Conservation (phyloP, 2,329 filamentous ascomycete genomes). For the Bipolaris oryzae region DNA sequence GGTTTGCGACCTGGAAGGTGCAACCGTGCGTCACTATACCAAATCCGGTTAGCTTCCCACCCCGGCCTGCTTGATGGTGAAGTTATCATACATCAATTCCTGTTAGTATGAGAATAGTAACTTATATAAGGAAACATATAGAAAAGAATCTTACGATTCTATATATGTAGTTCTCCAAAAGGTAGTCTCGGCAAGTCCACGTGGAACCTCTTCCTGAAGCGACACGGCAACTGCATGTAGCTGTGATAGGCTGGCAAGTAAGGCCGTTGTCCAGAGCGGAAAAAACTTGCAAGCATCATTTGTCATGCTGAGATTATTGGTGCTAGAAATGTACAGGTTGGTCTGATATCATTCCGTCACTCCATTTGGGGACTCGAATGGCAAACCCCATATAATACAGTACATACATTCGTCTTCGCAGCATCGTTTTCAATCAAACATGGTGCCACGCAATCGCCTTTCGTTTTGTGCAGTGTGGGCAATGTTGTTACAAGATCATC, state of each 20-base stretch:
- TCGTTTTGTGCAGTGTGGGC: not conserved
- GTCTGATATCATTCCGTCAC: not conserved
- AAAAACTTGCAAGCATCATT: not conserved
- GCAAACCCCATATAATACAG: slow-evolving; percentile 11
- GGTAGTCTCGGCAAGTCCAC: too few relatives aligned
- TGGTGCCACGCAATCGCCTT: not conserved
- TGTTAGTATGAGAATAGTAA: not conserved
- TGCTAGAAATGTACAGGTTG: not conserved
- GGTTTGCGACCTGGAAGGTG: slow-evolving; percentile 32
- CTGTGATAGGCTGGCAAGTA: not conserved
- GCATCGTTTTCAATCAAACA: not conserved
- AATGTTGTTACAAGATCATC: slow-evolving; percentile 14
- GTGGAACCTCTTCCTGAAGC: not conserved
- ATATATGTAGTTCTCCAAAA: too few relatives aligned
- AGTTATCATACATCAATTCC: not conserved
- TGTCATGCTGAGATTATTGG: not conserved
- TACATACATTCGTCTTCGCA: slow-evolving; percentile 2
- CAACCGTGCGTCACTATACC: slow-evolving; percentile 28
- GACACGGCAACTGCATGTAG: not conserved
- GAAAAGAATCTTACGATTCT: fast-evolving
- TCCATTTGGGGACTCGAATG: slow-evolving; percentile 1
- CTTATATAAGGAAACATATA: not conserved
- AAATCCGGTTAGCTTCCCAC: slow-evolving; percentile 2
- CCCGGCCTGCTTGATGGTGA: not conserved
- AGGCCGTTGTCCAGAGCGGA: not conserved